phyloP scores from a whole-genome alignment of 768 basidiomycete genomes.

The Phaeolepiota aurea region DNA sequence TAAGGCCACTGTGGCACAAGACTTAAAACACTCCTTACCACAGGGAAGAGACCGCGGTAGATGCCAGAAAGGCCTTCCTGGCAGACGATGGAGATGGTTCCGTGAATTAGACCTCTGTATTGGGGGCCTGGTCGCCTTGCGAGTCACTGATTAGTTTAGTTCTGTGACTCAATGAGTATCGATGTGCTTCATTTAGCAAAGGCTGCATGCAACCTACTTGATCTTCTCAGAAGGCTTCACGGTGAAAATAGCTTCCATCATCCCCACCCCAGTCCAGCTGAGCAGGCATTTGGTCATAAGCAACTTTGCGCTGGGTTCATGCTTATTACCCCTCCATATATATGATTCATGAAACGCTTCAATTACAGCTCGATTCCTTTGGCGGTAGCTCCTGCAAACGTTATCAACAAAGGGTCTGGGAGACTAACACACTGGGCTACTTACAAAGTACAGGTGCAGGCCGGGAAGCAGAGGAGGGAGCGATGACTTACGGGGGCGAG shows the following conservation, averaged over 20 bases:
- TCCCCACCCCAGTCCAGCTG: constrained; percentile 83
- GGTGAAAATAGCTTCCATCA: constrained; percentile 88
- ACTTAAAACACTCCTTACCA: constrained; percentile 45
- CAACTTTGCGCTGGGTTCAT: too few species aligned
- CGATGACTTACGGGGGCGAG: too few species aligned
- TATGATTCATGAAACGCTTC: too few species aligned
- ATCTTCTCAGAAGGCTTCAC: constrained; percentile 98
- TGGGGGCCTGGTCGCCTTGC: constrained; percentile 77
- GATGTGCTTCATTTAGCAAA: neutral
- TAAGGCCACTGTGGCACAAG: too few species aligned
- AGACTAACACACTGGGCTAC: too few species aligned
- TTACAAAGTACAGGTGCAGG: too few species aligned
- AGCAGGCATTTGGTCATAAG: too few species aligned
- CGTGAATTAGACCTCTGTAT: constrained; percentile 84
- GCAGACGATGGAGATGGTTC: constrained; percentile 68
- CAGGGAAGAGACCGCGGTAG: constrained; percentile 90
- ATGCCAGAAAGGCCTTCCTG: constrained; percentile 82
- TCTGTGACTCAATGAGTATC: constrained; percentile 29
- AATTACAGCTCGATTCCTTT: too few species aligned
- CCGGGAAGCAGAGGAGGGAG: too few species aligned
- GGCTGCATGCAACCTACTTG: constrained; percentile 68
- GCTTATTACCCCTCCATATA: too few species aligned
- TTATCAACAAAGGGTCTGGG: too few species aligned
- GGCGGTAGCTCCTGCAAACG: too few species aligned
- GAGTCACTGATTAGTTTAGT: constrained; percentile 97